Evolutionary conservation across 2,329 filamentous ascomycete genomes (phyloP).

Genomic region (Cladophialophora carrionii): DNA sequence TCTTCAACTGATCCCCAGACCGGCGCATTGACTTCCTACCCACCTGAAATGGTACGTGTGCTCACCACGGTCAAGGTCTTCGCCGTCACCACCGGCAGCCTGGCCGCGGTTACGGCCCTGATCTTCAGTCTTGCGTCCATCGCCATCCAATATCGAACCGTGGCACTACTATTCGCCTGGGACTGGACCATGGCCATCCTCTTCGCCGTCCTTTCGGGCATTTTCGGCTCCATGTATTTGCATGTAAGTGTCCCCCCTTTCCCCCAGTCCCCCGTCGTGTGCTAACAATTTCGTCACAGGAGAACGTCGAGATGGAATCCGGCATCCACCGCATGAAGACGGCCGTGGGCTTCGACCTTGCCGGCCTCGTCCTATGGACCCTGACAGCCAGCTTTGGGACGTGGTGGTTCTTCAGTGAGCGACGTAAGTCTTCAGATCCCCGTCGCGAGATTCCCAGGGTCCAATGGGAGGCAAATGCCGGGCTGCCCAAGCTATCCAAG

Average conservation of each 20-base stretch:
- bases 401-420: slow-evolving; percentile 20
- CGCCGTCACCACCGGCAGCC: slow-evolving; percentile 69
- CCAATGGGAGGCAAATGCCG: not conserved
- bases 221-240: slow-evolving; percentile 83
- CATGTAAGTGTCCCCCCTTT: slow-evolving; percentile 39
- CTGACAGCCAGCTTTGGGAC: slow-evolving; percentile 55
- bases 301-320: slow-evolving; percentile 64
- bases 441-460: not conserved
- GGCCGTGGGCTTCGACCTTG: slow-evolving; percentile 80
- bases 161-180: slow-evolving; percentile 62
- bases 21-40: slow-evolving; percentile 6
- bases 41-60: slow-evolving; percentile 20
- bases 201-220: slow-evolving; percentile 79
- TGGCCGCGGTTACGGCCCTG: slow-evolving; percentile 67
- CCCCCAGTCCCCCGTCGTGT: too few relatives aligned
- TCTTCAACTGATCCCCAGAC: slow-evolving; percentile 22
- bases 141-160: slow-evolving; percentile 41
- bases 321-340: slow-evolving; percentile 78
- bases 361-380: slow-evolving; percentile 76
- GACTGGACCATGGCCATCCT: slow-evolving; percentile 73
- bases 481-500: not conserved
- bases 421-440: not conserved
- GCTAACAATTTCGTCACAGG: slow-evolving; percentile 38
- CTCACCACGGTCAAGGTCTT: slow-evolving; percentile 58
- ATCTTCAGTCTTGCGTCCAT: slow-evolving; percentile 69